Percentiles rank a stretch among this genome's conserved stretches.
Conservation (phyloP, 1,139 yeast species). For the Yamadazyma dushanensis region DNA sequence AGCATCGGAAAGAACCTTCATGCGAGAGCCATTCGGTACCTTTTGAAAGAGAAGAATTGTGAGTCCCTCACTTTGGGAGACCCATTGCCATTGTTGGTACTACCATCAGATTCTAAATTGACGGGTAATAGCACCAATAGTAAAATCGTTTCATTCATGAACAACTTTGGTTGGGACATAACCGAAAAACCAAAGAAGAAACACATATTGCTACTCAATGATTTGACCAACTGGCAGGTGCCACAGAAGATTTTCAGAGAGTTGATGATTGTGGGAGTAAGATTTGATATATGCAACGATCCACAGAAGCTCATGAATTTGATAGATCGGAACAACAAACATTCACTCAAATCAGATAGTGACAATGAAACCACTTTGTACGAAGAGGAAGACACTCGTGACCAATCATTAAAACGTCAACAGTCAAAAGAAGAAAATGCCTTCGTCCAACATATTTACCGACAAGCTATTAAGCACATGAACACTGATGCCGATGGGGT, state of each 20-base stretch:
- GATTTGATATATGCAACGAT: conserved; percentile 55
- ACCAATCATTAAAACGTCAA: conserved; percentile 3
- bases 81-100: conserved; percentile 52
- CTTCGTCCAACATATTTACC: conserved; percentile 20
- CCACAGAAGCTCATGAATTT: conserved; percentile 39
- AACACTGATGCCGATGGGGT: conserved; percentile 28
- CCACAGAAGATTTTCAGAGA: conserved; percentile 56
- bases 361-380: conserved; percentile 9
- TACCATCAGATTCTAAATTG: conserved; percentile 34
- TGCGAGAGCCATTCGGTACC: conserved; percentile 53
- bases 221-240: conserved; percentile 50
- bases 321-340: conserved; percentile 19
- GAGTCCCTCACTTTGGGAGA: conserved; percentile 46
- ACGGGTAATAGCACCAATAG: conserved; percentile 15
- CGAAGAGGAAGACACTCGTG: conserved; percentile 7
- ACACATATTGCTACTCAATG: conserved; percentile 38
- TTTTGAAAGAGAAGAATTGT: conserved; percentile 47
- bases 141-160: conserved; percentile 32
- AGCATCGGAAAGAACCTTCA: conserved; percentile 61
- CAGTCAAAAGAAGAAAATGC: conserved; percentile 15
- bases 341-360: background rate
- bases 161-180: conserved; percentile 41
- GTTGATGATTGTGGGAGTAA: conserved; percentile 58
- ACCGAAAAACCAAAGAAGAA: conserved; percentile 19
- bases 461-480: conserved; percentile 26